Evolutionary conservation across 495 filamentous ascomycete genomes (phyloP).

Genomic region (Evernia prunastri): DNA sequence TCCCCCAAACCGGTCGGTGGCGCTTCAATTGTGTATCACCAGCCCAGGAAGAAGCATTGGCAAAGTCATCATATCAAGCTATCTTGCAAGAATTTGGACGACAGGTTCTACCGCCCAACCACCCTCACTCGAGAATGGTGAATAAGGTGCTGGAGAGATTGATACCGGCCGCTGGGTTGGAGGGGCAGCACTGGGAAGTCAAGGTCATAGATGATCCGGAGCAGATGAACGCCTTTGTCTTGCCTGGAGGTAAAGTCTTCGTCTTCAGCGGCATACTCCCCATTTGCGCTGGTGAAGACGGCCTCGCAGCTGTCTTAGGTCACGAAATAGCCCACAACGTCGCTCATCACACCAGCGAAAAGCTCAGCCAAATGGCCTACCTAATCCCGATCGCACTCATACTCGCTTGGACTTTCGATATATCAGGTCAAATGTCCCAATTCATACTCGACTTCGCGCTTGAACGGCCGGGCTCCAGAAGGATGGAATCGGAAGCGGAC

Average conservation of each 20-base stretch:
- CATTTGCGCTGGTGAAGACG: slow-evolving; percentile 63
- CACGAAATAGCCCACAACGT: slow-evolving; percentile 95
- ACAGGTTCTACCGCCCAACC: slow-evolving; percentile 45
- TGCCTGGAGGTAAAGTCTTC: slow-evolving; percentile 91
- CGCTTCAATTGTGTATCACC: slow-evolving; percentile 73
- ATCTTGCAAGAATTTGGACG: slow-evolving; percentile 44
- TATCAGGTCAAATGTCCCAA: slow-evolving; percentile 40
- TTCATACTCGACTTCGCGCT: slow-evolving; percentile 56
- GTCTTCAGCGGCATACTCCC: slow-evolving; percentile 80
- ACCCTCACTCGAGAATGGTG: slow-evolving; percentile 51
- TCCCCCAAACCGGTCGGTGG: slow-evolving; percentile 68
- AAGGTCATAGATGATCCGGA: slow-evolving; percentile 68
- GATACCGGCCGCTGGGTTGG: slow-evolving; percentile 60
- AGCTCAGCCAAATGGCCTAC: slow-evolving; percentile 58
- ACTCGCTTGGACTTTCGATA: slow-evolving; percentile 45
- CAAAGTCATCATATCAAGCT: slow-evolving; percentile 45
- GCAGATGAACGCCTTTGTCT: slow-evolving; percentile 75
- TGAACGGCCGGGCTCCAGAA: slow-evolving; percentile 61
- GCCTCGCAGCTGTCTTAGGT: slow-evolving; percentile 75
- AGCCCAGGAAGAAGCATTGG: slow-evolving; percentile 47
- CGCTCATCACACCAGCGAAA: slow-evolving; percentile 71
- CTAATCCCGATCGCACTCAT: slow-evolving; percentile 47
- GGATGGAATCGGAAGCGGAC: slow-evolving; percentile 69
- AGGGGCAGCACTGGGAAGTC: slow-evolving; percentile 68
- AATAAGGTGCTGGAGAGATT: slow-evolving; percentile 62